Evolutionary conservation across 306 rosid genomes (phyloP).

Genomic region (Corylus americana): DNA sequence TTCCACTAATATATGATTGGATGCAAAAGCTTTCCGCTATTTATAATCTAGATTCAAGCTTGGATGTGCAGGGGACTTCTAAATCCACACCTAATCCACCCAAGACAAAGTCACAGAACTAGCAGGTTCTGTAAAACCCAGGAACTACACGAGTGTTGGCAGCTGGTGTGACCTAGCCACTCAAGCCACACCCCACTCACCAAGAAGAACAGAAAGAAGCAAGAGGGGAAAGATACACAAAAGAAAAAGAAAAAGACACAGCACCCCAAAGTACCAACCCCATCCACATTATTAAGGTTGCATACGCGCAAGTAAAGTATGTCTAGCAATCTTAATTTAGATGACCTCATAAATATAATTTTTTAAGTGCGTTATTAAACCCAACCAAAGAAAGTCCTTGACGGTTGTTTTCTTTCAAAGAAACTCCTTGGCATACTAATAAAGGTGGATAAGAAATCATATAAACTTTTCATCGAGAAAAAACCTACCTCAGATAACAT

Average conservation of each 20-base stretch:
- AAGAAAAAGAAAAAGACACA: not conserved
- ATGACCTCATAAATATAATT: not conserved
- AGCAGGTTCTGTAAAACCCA: not conserved
- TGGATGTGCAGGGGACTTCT: not conserved
- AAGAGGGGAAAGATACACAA: not conserved
- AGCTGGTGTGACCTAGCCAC: not conserved
- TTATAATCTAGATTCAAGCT: not conserved
- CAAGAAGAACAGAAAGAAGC: not conserved
- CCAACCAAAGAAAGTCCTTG: not conserved
- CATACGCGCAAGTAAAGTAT: not conserved
- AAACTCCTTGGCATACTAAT: not conserved
- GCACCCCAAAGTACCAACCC: not conserved
- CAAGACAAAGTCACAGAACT: too few species aligned
- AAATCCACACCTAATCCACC: not conserved
- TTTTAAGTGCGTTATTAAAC: not conserved
- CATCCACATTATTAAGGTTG: not conserved
- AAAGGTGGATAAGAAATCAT: not conserved
- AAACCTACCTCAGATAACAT: constrained; percentile 67
- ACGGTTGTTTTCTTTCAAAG: not conserved
- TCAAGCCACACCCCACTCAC: not conserved
- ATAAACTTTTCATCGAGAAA: constrained; percentile 7
- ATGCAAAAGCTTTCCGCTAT: not conserved
- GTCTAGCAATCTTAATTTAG: not conserved
- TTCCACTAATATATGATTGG: not conserved
- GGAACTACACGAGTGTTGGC: not conserved